Conservation (phyloP, 306 rosid genomes). For the Styphnolobium japonicum region DNA sequence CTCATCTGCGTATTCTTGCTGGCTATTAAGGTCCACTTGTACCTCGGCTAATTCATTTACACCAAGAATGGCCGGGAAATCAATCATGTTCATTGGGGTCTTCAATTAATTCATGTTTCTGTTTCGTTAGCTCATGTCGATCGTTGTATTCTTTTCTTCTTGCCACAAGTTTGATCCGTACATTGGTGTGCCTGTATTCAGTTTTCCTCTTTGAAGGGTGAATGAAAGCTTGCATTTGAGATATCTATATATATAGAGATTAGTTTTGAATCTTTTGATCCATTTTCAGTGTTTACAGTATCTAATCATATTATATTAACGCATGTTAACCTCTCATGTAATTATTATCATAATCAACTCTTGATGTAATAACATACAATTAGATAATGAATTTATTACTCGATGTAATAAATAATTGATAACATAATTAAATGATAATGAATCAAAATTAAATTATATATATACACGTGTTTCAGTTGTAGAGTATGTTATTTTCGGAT, state of each 20-base stretch:
- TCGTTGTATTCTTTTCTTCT: neutral
- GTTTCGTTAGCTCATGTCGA: neutral
- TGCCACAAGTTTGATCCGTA: neutral
- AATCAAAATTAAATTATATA: too few relatives aligned
- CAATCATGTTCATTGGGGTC: neutral
- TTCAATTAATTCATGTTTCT: neutral
- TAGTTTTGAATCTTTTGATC: too few relatives aligned
- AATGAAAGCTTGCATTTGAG: neutral
- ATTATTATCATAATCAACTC: too few relatives aligned
- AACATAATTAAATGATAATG: too few relatives aligned
- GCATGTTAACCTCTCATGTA: too few relatives aligned
- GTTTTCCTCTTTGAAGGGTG: neutral
- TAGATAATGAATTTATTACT: too few relatives aligned
- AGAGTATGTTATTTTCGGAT: neutral
- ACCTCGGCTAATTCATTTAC: constrained; percentile 43
- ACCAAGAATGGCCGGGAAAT: constrained; percentile 18
- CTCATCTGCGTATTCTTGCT: constrained; percentile 64
- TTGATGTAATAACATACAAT: too few relatives aligned
- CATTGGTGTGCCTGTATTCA: neutral
- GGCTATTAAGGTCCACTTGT: constrained; percentile 65
- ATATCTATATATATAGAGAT: too few relatives aligned
- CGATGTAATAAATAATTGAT: too few relatives aligned
- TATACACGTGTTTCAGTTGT: too few relatives aligned
- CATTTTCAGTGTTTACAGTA: too few relatives aligned
- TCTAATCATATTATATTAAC: too few relatives aligned